Base-by-base conservation (phyloP, 1,284 basidiomycete species). In the Phellopilus nigrolimitatus region DNA sequence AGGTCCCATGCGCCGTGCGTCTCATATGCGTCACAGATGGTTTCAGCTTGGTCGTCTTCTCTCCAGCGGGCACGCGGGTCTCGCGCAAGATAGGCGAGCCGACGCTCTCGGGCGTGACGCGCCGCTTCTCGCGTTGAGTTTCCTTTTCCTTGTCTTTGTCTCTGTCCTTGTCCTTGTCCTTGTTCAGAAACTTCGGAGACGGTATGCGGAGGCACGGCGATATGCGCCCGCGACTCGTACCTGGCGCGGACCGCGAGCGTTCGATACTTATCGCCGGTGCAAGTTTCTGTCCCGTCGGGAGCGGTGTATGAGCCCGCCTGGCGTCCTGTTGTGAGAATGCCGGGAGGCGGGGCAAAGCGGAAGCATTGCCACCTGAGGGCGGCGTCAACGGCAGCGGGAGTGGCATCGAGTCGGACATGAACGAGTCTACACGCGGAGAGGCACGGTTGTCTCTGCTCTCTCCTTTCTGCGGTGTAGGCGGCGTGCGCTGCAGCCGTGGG, bases 1-100 rank as follows among this genome's bases (percentile, higher is more conserved):
- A 88, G 59, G 79, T 84, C 4, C 82, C 82, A 36, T 47, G 53
- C 13, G 48, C 53, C 13, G 37, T 33, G 12, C 47, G 48, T 2
- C 50, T 33, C 19, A 52, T 12, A 15, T 47, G 44, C 9, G 43
- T 36, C 28, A 40, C 8, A 10, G 40, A 17, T 13, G 21, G 21
- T 24, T 33, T 46, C 17, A 37, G 10, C 37, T 42, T 47, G 7
- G 43, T 22, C 2, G 40, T 27, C 17, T 51, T 50, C 36, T 51
- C 53, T 22, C 34, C 40, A 19, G 21, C n/a, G 25, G 43, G 38
- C 19, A 40, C 34, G 9, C 47, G 38, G 12, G 38, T 33, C n/a
- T 52, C 54, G 9, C 54, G 44, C 25, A 56, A 25, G 7, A 52
- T 56, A n/a, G 54, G 54, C 27, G 54, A 44, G n/a, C 54, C 59